Evolutionary conservation across 192 early-diverging fungal species (phyloP).

Genomic region (Backusella macrospora): DNA sequence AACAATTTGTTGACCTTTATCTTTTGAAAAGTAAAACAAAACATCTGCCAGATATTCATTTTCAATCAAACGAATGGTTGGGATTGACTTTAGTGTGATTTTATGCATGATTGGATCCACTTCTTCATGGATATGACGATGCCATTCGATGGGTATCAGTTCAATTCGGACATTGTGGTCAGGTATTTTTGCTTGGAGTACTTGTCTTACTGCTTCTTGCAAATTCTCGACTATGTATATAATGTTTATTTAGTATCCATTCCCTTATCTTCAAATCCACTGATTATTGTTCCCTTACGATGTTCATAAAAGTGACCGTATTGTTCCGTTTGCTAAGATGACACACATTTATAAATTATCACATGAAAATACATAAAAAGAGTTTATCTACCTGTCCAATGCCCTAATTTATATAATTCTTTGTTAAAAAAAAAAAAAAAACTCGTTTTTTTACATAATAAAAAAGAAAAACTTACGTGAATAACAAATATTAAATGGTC

Average conservation of each 20-base stretch:
- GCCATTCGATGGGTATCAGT: slow-evolving; percentile 46
- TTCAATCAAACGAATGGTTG: slow-evolving; percentile 44
- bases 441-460: not conserved
- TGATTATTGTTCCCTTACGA: slow-evolving; percentile 19
- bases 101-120: slow-evolving; percentile 36
- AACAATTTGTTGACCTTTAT: slow-evolving; percentile 36
- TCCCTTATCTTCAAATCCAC: not conserved
- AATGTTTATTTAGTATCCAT: not conserved
- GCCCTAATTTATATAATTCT: slow-evolving; percentile 24
- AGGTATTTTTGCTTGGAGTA: slow-evolving; percentile 42
- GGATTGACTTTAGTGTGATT: slow-evolving; percentile 47
- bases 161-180: slow-evolving; percentile 44
- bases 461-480: slow-evolving; percentile 30
- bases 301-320: slow-evolving; percentile 48
- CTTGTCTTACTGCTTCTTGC: slow-evolving; percentile 38
- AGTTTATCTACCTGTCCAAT: slow-evolving; percentile 38
- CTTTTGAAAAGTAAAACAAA: slow-evolving; percentile 43
- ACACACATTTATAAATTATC: not conserved
- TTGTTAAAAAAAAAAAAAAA: not conserved
- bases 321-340: slow-evolving; percentile 43
- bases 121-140: slow-evolving; percentile 40
- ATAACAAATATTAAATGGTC: slow-evolving; percentile 47
- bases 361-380: not conserved
- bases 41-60: slow-evolving; percentile 47
- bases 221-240: slow-evolving; percentile 36